Percentiles rank a stretch among this genome's conserved stretches.
These are phyloP conservation scores for Tripterygium wilfordii DNA, from an alignment of 177 flowering plant genomes.

Conservation along the genomic window DNA sequence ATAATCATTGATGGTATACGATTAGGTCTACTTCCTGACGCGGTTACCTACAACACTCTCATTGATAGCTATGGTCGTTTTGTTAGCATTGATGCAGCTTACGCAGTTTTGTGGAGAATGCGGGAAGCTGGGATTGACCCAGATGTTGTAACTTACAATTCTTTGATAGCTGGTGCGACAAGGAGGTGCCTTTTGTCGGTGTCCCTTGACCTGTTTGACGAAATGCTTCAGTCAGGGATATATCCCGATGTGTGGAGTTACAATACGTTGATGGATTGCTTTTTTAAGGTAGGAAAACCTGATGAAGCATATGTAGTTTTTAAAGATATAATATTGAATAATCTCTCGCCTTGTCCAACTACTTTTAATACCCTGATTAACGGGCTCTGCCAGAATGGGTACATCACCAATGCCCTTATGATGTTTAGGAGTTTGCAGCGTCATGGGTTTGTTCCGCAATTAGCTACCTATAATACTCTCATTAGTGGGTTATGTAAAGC, in stretches of 20 bases:
- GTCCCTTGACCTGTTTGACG: constrained; percentile 53
- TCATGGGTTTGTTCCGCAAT: constrained; percentile 43
- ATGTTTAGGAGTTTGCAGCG: constrained; percentile 54
- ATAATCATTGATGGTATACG: constrained; percentile 64
- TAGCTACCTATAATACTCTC: constrained; percentile 72
- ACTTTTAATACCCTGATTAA: constrained; percentile 70
- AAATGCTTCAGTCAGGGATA: constrained; percentile 63
- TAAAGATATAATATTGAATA: constrained; percentile 27
- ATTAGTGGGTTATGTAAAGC: constrained; percentile 72
- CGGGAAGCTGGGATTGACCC: constrained; percentile 68
- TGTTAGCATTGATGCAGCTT: constrained; percentile 60
- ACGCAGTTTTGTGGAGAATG: constrained; percentile 56
- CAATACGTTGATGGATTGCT: constrained; percentile 72
- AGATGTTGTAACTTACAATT: constrained; percentile 63
- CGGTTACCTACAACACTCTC: constrained; percentile 79
- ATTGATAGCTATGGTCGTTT: constrained; percentile 57
- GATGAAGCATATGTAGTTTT: constrained; percentile 60
- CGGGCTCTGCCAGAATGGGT: constrained; percentile 73
- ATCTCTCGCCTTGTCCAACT: constrained; percentile 26
- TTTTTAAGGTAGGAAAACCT: constrained; percentile 55
- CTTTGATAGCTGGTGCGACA: constrained; percentile 68
- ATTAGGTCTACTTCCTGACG: constrained; percentile 70
- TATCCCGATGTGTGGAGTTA: constrained; percentile 76
- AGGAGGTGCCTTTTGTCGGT: constrained; percentile 22
- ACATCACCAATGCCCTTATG: constrained; percentile 44